Evolutionary conservation across 2,329 filamentous ascomycete genomes (phyloP).

Genomic region (Tolypocladium guangdongense): DNA sequence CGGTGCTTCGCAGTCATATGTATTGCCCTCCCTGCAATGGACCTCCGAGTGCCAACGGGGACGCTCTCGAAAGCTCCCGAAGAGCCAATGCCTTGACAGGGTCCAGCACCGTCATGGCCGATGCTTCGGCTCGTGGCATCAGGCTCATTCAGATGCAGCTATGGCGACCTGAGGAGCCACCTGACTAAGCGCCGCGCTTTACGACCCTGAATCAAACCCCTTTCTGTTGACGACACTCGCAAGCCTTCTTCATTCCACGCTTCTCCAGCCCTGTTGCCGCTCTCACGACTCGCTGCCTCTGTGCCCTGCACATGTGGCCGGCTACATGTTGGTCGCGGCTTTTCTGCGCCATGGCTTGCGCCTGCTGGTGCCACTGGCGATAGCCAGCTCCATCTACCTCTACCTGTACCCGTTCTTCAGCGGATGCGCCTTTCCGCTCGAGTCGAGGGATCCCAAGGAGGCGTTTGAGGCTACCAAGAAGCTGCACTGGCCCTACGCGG

Average conservation of each 20-base stretch:
- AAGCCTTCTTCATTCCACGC: background rate
- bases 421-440: conserved; percentile 67
- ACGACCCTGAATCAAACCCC: background rate
- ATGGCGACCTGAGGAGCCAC: background rate
- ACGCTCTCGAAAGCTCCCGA: too few species aligned
- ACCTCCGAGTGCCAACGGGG: too few species aligned
- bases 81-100: background rate
- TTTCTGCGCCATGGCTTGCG: conserved; percentile 46
- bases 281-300: background rate
- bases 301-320: conserved; percentile 20
- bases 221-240: background rate
- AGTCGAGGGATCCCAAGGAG: conserved; percentile 21
- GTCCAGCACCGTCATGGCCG: background rate
- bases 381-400: conserved; percentile 64
- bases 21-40: background rate
- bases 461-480: conserved; percentile 25
- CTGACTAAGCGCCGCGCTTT: background rate
- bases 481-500: conserved; percentile 29
- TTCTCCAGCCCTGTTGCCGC: background rate
- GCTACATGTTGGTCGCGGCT: conserved; percentile 42
- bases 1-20: background rate
- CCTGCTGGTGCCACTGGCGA: conserved; percentile 47
- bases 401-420: conserved; percentile 80
- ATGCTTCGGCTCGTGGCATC: background rate
- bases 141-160: background rate